These are phyloP conservation scores for Selenicereus undatus DNA, from an alignment of 148 eudicot genomes.

Conservation along the genomic window DNA sequence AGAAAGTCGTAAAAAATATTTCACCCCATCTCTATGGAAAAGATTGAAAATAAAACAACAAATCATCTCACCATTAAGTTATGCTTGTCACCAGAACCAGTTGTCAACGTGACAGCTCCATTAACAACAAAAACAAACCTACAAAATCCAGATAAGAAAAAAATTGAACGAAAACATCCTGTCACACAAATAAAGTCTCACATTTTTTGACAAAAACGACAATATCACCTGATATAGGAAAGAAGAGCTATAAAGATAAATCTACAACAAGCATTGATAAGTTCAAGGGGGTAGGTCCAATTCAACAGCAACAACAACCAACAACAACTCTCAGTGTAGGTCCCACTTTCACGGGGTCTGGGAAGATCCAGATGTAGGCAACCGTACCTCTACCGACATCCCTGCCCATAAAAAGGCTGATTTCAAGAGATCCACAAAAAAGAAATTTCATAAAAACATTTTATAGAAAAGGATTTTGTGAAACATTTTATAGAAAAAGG, in stretches of 20 bases:
- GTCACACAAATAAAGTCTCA: neutral
- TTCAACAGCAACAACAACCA: no score
- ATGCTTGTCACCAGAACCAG: conserved; percentile 43
- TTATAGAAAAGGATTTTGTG: no score
- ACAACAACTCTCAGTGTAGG: no score
- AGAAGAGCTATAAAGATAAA: neutral
- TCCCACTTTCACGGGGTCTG: no score
- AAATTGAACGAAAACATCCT: conserved; percentile 1
- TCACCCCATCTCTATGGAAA: neutral
- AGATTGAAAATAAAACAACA: neutral
- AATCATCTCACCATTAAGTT: conserved; percentile 46
- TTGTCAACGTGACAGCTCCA: conserved; percentile 57
- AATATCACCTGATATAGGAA: neutral
- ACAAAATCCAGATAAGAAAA: conserved; percentile 9
- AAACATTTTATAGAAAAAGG: no score
- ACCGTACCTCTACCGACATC: no score
- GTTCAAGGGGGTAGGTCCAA: neutral
- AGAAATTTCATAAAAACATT: no score
- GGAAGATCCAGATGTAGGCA: no score
- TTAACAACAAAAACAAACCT: conserved; percentile 87
- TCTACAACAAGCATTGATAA: neutral
- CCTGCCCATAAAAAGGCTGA: no score
- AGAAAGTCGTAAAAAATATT: neutral
- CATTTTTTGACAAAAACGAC: neutral
- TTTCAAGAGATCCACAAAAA: no score